Percentiles rank a stretch among this genome's conserved stretches.
phyloP scores from a whole-genome alignment of 2,329 filamentous ascomycete species.

The Piedraia hortae region DNA sequence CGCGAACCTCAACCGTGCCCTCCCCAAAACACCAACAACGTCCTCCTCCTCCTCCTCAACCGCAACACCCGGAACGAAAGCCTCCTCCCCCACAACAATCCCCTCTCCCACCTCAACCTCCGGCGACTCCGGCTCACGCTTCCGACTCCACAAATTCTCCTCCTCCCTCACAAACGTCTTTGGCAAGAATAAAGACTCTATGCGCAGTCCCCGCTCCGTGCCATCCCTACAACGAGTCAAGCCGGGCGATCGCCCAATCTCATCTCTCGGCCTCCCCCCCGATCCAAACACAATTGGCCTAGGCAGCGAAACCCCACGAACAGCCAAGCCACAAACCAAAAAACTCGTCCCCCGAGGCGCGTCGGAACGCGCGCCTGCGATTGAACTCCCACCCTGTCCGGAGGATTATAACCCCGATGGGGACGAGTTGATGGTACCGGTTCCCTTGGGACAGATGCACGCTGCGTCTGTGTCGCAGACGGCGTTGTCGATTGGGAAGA shows the following conservation, averaged over 20 bases:
- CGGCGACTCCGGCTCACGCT: no score
- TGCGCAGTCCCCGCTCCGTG: no score
- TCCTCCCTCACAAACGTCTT: slow-evolving; percentile 6
- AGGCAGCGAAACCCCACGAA: neutral
- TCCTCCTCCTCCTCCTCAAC: no score
- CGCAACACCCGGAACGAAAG: no score
- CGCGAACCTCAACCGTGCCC: no score
- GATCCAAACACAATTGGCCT: slow-evolving; percentile 3
- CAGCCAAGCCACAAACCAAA: slow-evolving; percentile 1
- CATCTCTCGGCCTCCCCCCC: slow-evolving; percentile 1
- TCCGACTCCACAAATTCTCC: slow-evolving; percentile 6
- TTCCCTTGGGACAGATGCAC: no score
- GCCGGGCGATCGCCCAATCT: no score
- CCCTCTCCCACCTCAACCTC: no score
- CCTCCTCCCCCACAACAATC: no score
- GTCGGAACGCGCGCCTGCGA: slow-evolving; percentile 10
- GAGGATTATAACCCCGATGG: slow-evolving; percentile 4
- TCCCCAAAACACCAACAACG: slow-evolving; percentile 1
- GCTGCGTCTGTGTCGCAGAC: no score
- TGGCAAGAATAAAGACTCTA: slow-evolving; percentile 2
- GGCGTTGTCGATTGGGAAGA: no score
- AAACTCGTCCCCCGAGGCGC: slow-evolving; percentile 11
- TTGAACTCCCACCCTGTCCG: slow-evolving; percentile 10
- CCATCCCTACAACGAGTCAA: no score
- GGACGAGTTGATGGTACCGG: neutral